Base-by-base conservation (phyloP, 495 filamentous ascomycete species). In the Neurospora sp. region DNA sequence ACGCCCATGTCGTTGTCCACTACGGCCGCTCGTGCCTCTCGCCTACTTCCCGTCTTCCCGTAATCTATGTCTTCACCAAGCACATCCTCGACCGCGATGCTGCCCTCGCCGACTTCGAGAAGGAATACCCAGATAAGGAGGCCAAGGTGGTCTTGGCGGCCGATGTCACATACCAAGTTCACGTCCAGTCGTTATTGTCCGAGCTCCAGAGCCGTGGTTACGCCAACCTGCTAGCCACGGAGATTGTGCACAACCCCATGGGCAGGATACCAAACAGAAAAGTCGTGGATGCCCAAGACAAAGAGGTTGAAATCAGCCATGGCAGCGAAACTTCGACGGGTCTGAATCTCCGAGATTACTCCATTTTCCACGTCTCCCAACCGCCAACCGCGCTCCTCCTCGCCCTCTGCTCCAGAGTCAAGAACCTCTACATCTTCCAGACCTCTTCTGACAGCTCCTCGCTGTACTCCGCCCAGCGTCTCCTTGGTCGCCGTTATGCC, bases 1-100 rank as follows among this genome's bases (percentile, higher is more conserved):
- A 93, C 77, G 94, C 96, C 7, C 91, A 98, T 70, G 93, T 92
- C 5, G 91, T 98, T 5, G 92, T 99, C 20, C 96, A 99, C 79
- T 99, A 98, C 77, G 96, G 96, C 31, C 87, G 95, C 53, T 90
- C 94, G 0, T 99, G 96, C 79, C 84, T 99, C 35, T 97, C 93
- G 2, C 96, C 96, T 2, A 97, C 95, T 0, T 91, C 93, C 5
- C 85, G 94, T 70, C 82, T 99, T 17, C 93, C 96, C 0, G 93
- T 98, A 35, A 90, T 98, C 71, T 93, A 98, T 78, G 89, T 98
- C 70, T 99, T 97, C 79, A 98, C 96, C 1, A 83, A 82, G 35
- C 90, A 90, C 68, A 77, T 84, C 0, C 85, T 99, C 38, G 82
- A 89, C 40, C 81, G 89, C 17, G 84, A 88, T 10, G 76, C 82